These are phyloP conservation scores for Talaromyces sp. DNA, from an alignment of 2,329 filamentous ascomycete species.

Conservation along the genomic window DNA sequence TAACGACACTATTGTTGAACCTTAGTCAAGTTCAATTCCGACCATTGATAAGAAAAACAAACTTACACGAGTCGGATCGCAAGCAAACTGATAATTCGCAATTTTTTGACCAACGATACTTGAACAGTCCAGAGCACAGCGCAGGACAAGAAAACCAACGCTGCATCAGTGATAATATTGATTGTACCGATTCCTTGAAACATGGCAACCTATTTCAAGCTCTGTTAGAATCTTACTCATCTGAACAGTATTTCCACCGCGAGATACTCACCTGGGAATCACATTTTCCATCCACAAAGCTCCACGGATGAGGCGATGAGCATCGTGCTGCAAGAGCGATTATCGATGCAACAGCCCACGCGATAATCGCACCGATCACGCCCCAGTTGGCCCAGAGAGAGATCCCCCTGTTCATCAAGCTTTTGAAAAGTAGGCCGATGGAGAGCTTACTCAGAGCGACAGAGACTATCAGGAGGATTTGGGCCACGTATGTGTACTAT, in stretches of 20 bases:
- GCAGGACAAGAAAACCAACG: constrained; percentile 21
- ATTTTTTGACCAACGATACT: constrained; percentile 20
- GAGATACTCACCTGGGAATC: constrained; percentile 20
- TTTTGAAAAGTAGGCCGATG: constrained; percentile 22
- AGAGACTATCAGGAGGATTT: constrained; percentile 22
- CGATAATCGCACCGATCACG: constrained; percentile 21
- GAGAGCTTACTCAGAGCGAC: constrained; percentile 24
- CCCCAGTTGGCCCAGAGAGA: constrained; percentile 18
- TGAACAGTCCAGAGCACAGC: constrained; percentile 22
- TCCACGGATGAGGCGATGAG: constrained; percentile 23
- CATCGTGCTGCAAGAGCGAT: constrained; percentile 22
- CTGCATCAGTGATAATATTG: constrained; percentile 21
- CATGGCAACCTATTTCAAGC: constrained; percentile 14
- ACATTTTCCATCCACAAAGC: constrained; percentile 20
- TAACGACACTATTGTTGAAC: neutral
- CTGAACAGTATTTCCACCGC: neutral
- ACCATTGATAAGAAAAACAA: neutral
- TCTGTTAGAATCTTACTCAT: neutral
- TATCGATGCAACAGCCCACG: constrained; percentile 22
- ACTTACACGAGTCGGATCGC: constrained; percentile 21
- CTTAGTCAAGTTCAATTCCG: neutral
- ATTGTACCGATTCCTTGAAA: constrained; percentile 21
- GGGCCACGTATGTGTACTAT: constrained; percentile 24
- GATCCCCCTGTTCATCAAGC: constrained; percentile 20
- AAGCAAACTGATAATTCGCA: constrained; percentile 21